Evolutionary conservation across 192 early-diverging fungal species (phyloP), one percentile per base, ranked within the genome.

Genomic region (Coemansia sp.): DNA sequence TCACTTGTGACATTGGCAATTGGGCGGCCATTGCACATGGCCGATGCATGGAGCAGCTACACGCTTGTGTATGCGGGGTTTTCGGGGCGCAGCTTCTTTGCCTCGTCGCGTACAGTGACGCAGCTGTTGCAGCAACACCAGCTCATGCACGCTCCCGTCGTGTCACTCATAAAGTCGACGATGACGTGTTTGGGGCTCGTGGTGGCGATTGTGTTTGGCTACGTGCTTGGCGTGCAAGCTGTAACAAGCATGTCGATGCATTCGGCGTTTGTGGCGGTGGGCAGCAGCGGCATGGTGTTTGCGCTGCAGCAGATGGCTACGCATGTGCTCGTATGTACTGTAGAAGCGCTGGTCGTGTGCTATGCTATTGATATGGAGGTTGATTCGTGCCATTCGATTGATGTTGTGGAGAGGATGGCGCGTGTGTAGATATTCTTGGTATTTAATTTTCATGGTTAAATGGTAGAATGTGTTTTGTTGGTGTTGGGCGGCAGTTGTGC

Each of bases 281-380:
- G 58, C 5, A 72, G 72, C 0, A 80, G 72, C 27, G 57, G 62
- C 55, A 63, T 80, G 61, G 72, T 72, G 6, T 80, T 80, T 63
- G 62, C 66, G 2, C 53, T 80, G n/a, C 32, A 74, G 58, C 77
- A 80, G 37, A 48, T 80, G 27, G 72, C 68, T 24, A 80, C 77
- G 0, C 77, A 80, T 43, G 64, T 80, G 43, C 49, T 80, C 15
- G 66, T 72, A 0, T 80, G 77, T 24, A 74, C 72, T 2, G 77
- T 80, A 4, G 77, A 80, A 23, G 68, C 77, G 0, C 32, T 80
- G 61, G 77, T 80, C 5, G 69, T 80, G 2, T 80, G 77, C 49
- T 74, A 80, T 71, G 77, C 77, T 0, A 71, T 80, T 12, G 77
- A 80, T 24, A 23, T 80, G 62, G 77, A 80, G 24, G 55, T 74